Conservation (phyloP, 805 yeast genomes). For the Gaillardinia entomophila region DNA sequence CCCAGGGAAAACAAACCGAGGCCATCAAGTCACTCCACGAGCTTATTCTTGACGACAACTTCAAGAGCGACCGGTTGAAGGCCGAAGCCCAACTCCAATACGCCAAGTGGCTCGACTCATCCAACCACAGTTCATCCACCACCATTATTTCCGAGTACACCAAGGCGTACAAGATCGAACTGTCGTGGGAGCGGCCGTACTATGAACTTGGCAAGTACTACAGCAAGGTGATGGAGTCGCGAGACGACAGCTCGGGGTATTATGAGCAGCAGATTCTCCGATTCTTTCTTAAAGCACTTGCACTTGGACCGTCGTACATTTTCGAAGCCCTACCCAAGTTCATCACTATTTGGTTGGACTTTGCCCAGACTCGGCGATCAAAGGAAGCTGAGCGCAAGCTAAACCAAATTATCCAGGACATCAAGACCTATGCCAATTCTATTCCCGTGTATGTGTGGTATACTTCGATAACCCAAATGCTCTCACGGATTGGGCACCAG, state of each 20-base stretch:
- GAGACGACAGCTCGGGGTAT: conserved; percentile 42
- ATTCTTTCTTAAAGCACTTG: conserved; percentile 54
- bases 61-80: conserved; percentile 10
- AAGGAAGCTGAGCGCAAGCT: conserved; percentile 32
- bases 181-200: conserved; percentile 70
- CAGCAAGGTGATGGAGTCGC: conserved; percentile 70
- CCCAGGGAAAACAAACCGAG: conserved; percentile 78
- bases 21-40: conserved; percentile 65
- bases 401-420: conserved; percentile 42
- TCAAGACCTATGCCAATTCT: conserved; percentile 36
- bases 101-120: conserved; percentile 82
- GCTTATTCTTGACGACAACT: conserved; percentile 20
- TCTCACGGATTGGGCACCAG: conserved; percentile 70
- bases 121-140: conserved; percentile 75
- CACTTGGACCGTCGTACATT: conserved; percentile 57
- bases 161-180: conserved; percentile 49
- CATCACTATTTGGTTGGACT: conserved; percentile 89
- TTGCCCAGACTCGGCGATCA: conserved; percentile 32
- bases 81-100: conserved; percentile 63
- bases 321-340: conserved; percentile 85
- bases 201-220: conserved; percentile 76
- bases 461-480: conserved; percentile 76
- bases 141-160: conserved; percentile 67
- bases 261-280: conserved; percentile 52
- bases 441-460: conserved; percentile 64